Percentiles rank a stretch among this genome's conserved stretches.
phyloP scores from a whole-genome alignment of 495 filamentous ascomycete genomes.

The Xylaria nigripes region DNA sequence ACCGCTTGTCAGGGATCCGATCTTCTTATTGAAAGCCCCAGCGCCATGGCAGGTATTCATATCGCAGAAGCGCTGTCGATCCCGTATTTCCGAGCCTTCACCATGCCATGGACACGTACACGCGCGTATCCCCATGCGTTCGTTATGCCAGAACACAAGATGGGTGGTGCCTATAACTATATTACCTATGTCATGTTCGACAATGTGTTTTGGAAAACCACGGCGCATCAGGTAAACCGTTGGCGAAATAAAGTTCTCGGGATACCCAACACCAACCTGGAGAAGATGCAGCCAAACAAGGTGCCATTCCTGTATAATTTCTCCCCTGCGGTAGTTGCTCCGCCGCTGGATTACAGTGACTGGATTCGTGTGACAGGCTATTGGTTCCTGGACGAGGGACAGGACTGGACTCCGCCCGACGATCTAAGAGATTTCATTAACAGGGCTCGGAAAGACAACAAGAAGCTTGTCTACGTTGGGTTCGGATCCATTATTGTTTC shows the following conservation, averaged over 20 bases:
- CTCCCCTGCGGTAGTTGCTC: conserved; percentile 81
- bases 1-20: conserved; percentile 77
- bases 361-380: conserved; percentile 97
- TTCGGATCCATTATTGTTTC: conserved; percentile 96
- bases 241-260: conserved; percentile 79
- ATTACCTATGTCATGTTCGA: conserved; percentile 97
- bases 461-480: conserved; percentile 93
- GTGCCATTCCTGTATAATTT: conserved; percentile 98
- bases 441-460: conserved; percentile 67
- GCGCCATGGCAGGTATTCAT: conserved; percentile 95
- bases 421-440: conserved; percentile 75
- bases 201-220: conserved; percentile 92
- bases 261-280: conserved; percentile 70
- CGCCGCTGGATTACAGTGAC: conserved; percentile 91
- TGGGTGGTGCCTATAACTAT: conserved; percentile 92
- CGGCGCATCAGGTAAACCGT: conserved; percentile 81
- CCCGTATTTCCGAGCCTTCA: conserved; percentile 95
- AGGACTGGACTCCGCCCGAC: conserved; percentile 62
- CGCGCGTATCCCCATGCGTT: conserved; percentile 96
- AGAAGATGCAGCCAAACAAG: conserved; percentile 92
- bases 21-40: conserved; percentile 89
- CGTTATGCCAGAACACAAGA: conserved; percentile 84
- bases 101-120: conserved; percentile 97
- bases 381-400: conserved; percentile 87
- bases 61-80: conserved; percentile 94